Base-by-base conservation (phyloP, 23 red algal species). In the Gracilaria domingensis region DNA sequence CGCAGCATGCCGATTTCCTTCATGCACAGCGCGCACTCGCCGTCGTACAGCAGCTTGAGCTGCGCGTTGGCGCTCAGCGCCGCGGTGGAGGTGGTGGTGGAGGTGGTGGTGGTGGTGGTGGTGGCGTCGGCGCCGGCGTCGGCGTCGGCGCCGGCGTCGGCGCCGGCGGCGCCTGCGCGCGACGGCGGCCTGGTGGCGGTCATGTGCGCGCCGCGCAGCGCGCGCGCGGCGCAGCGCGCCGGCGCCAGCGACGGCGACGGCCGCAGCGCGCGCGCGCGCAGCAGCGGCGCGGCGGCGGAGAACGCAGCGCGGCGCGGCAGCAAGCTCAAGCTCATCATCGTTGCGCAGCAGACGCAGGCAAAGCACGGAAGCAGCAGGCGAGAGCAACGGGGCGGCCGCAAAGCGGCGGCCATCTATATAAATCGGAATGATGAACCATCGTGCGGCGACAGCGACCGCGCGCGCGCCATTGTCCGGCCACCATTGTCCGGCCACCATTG, bases 1-100 rank as follows among this genome's bases (percentile, higher is more conserved):
- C 85, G 80, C 28, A 98, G 86, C 50, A 95, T 93, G 21, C 51
- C 64, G 21, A 95, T 83, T 49, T 98, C 96, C 64, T 71, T 45
- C 66, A 85, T 45, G 62, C 96, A 95, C 62, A 95, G 83, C 30
- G 87, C 67, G 66, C 96, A 98, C 26, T 98, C 93, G n/a, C 87
- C 79, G 78, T 98, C 96, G 61, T 88, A 98, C 18, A 98, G 85
- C 29, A 98, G 82, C 32, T 33, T 81, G 48, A 95, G 78, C 25
- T 78, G 42, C 70, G 84, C 78, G 66, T 44, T 73, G 67, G 1
- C 42, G 42, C 4, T 11, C 3, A 44, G 36, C 7, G 33, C 35
- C 36, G 16, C 17, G 9, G 12, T 3, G 37, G 8, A 7, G 11
- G 34, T 11, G 35, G 4, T 42, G 32, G 69, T 21, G 69, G 34